These are phyloP conservation scores for Abrus precatorius DNA, from an alignment of 306 rosid species.

Conservation along the genomic window DNA sequence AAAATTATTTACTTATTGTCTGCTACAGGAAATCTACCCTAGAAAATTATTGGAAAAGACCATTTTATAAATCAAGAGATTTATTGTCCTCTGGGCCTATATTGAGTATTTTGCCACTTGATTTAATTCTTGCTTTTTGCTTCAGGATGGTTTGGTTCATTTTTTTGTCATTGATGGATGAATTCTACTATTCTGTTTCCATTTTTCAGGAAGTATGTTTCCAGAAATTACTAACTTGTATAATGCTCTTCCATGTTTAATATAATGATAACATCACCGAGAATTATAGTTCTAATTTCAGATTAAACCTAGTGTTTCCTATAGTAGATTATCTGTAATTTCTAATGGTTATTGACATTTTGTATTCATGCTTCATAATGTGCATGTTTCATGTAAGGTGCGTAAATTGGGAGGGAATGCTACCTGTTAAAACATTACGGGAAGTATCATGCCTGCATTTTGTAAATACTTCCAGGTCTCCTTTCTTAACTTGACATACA, in stretches of 20 bases:
- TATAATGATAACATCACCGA: slow-evolving; percentile 3
- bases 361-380: neutral
- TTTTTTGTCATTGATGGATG: neutral
- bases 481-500: slow-evolving; percentile 25
- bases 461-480: neutral
- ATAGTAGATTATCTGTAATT: neutral
- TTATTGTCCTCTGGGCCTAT: slow-evolving; percentile 18
- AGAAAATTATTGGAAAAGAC: slow-evolving; percentile 35
- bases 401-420: slow-evolving; percentile 30
- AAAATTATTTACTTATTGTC: slow-evolving; percentile 18
- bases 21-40: slow-evolving; percentile 8
- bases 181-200: slow-evolving; percentile 18
- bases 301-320: neutral
- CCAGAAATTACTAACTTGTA: slow-evolving; percentile 4
- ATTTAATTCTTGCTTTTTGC: slow-evolving; percentile 16
- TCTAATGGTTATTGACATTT: neutral
- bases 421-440: slow-evolving; percentile 3
- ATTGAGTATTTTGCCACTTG: slow-evolving; percentile 4
- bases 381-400: neutral
- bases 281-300: slow-evolving; percentile 3
- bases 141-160: slow-evolving; percentile 11
- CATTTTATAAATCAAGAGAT: slow-evolving; percentile 13
- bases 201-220: slow-evolving; percentile 6
- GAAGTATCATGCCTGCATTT: neutral
- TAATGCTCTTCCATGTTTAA: slow-evolving; percentile 35